Evolutionary conservation across 305 asterid species (phyloP).

Genomic region (Vinca major): DNA sequence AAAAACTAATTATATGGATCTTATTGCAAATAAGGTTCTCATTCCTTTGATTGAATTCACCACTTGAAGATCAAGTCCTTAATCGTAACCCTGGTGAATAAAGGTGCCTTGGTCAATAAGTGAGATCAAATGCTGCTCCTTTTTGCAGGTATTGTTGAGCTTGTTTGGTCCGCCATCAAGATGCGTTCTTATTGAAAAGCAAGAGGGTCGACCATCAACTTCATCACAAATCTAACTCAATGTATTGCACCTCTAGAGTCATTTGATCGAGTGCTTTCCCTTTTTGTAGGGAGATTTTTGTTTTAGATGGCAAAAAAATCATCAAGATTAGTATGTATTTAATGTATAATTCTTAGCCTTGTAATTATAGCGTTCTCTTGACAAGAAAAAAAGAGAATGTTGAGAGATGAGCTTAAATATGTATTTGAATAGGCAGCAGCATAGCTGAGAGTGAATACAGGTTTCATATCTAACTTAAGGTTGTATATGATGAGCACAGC

Average conservation of each 20-base stretch:
- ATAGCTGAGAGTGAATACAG: not conserved
- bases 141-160: slow-evolving; percentile 73
- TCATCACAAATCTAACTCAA: slow-evolving; percentile 42
- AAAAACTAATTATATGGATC: not conserved
- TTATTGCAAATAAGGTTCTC: not conserved
- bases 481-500: slow-evolving; percentile 6
- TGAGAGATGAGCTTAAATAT: not conserved
- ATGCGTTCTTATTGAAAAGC: slow-evolving; percentile 83
- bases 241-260: not conserved
- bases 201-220: slow-evolving; percentile 87
- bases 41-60: not conserved
- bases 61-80: not conserved
- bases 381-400: not conserved
- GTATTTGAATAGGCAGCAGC: slow-evolving; percentile 4
- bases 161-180: slow-evolving; percentile 95
- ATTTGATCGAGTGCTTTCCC: not conserved
- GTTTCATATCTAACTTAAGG: not conserved
- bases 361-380: slow-evolving; percentile 2
- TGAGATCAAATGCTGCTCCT: not conserved
- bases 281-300: not conserved
- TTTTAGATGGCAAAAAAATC: not conserved
- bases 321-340: not conserved
- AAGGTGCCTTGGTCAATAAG: not conserved
- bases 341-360: not conserved
- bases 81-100: not conserved